A percentile compares a stretch with the other conserved stretches of the same genome.
Conservation (phyloP, 2,329 filamentous ascomycete genomes). For the Pseudogymnoascus sp. region DNA sequence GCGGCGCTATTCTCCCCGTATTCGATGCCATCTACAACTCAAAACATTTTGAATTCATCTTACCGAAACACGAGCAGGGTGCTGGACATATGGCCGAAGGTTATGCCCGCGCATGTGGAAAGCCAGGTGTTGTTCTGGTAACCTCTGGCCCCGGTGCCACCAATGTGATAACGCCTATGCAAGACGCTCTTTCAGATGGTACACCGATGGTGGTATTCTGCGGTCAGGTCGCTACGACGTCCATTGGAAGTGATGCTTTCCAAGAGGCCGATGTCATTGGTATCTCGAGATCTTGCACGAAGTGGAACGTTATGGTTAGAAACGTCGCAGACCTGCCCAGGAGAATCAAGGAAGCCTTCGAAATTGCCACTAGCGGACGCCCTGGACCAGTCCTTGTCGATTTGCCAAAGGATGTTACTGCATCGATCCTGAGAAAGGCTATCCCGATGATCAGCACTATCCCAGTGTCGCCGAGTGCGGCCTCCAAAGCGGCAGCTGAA, state of each 20-base stretch:
- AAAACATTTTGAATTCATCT: slow-evolving; percentile 89
- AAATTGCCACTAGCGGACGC: slow-evolving; percentile 89
- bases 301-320: slow-evolving; percentile 99
- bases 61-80: slow-evolving; percentile 93
- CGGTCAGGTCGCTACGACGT: slow-evolving; percentile 81
- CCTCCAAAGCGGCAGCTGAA: slow-evolving; percentile 71
- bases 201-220: slow-evolving; percentile 94
- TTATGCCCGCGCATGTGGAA: slow-evolving; percentile 87
- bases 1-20: slow-evolving; percentile 91
- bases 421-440: slow-evolving; percentile 68
- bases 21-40: slow-evolving; percentile 99
- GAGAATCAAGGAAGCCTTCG: slow-evolving; percentile 94
- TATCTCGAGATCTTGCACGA: slow-evolving; percentile 90
- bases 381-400: slow-evolving; percentile 94
- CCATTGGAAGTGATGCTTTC: slow-evolving; percentile 93
- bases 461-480: slow-evolving; percentile 72
- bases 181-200: slow-evolving; percentile 90
- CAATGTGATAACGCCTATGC: slow-evolving; percentile 93
- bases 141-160: slow-evolving; percentile 95
- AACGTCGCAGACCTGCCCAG: slow-evolving; percentile 85
- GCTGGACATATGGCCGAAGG: slow-evolving; percentile 98
- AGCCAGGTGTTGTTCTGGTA: slow-evolving; percentile 90
- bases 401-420: slow-evolving; percentile 92
- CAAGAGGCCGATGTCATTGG: slow-evolving; percentile 93
- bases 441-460: slow-evolving; percentile 61